Evolutionary conservation across 1,284 basidiomycete genomes (phyloP), one percentile per base, ranked within the genome.

Genomic region (Neolentinus lepideus): DNA sequence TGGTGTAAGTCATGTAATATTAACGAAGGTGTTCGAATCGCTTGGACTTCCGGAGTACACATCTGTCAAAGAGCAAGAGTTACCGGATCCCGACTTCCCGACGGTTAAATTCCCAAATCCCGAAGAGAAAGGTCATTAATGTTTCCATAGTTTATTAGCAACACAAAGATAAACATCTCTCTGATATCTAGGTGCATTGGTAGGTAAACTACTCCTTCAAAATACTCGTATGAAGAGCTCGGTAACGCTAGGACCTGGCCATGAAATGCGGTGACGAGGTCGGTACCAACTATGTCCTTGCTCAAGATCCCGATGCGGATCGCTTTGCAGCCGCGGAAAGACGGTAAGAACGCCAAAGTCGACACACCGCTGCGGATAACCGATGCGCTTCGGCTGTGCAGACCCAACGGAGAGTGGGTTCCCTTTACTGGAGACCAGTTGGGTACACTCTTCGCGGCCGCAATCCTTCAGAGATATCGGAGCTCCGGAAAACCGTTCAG

Each of bases 231-330:
- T 12, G 36, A 51, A 14, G n/a, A 33, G 19, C n/a, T 46, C n/a
- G 14, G 22, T 16, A 14, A 4, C 19, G 51, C 26, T 61, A 92
- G 90, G 80, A 90, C 63, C 72, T 86, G 1, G 89, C 90, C 0
- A 71, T 92, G 46, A 65, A 67, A 9, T 81, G 80, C 1, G 90
- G 88, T 2, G 72, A 82, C 25, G 58, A 64, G 4, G 70, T 71
- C 14, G 75, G 72, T 0, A 81, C 80, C 2, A 63, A 68, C 29
- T 85, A 90, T 64, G 82, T 94, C 1, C 72, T 93, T 11, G 90
- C 92, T 1, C 90, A 94, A 66, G 92, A 93, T 68, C 92, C 91
- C 1, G 91, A 94, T 64, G 81, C 87, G 6, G 91, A 93, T 69
- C 75, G 90, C 22, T 93, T 93, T 64, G 78, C 84, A 16, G 91